phyloP scores from a whole-genome alignment of 1,284 basidiomycete genomes.

The Boletellus deceptivus region DNA sequence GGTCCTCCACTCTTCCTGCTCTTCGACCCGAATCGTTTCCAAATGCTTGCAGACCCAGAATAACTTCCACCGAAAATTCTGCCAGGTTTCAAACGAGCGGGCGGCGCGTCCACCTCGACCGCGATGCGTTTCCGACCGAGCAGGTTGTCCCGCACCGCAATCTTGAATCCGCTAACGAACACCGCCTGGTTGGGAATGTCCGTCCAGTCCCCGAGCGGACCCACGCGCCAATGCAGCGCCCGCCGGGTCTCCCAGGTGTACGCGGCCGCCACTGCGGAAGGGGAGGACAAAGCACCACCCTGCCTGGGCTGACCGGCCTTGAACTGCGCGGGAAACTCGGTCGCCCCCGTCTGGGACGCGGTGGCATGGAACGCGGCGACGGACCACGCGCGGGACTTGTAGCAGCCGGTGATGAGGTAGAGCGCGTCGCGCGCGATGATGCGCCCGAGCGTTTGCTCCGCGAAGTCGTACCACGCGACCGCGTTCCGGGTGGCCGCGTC shows the following conservation, averaged over 20 bases:
- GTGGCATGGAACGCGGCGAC: constrained; percentile 6
- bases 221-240: constrained; percentile 11
- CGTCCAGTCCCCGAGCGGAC: not conserved
- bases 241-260: constrained; percentile 12
- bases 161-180: constrained; percentile 18
- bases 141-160: constrained; percentile 5
- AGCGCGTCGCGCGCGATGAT: constrained; percentile 16
- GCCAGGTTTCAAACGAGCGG: not conserved
- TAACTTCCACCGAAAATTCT: not conserved
- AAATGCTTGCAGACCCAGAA: not conserved
- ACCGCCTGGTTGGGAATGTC: constrained; percentile 10
- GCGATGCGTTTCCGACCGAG: constrained; percentile 2
- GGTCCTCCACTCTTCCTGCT: not conserved
- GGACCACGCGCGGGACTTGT: constrained; percentile 17
- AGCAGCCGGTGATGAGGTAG: constrained; percentile 15
- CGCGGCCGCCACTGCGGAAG: not conserved
- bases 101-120: constrained; percentile 3
- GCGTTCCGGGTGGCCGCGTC: constrained; percentile 1
- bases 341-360: not conserved
- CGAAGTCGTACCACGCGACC: constrained; percentile 12
- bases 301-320: not conserved
- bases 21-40: constrained; percentile 3
- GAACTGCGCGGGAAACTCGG: constrained; percentile 4
- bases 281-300: not conserved
- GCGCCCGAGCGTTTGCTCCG: constrained; percentile 7